phyloP scores from a whole-genome alignment of 768 basidiomycete genomes.

The Kwoniella shandongensis region DNA sequence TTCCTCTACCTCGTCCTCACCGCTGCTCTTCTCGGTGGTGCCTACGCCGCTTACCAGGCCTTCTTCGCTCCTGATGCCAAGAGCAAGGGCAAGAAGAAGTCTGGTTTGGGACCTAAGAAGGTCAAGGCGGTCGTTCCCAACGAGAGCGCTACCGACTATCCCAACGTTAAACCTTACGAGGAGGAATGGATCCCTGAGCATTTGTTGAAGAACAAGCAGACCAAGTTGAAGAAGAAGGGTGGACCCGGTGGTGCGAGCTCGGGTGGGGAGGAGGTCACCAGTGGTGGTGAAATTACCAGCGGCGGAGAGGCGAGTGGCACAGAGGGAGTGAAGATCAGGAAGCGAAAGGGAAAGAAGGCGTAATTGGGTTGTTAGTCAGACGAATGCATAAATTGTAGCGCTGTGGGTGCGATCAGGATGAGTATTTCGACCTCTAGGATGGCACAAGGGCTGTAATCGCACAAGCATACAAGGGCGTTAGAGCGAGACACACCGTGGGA shows the following conservation, averaged over 20 bases:
- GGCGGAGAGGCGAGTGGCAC: constrained; percentile 47
- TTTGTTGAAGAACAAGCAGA: constrained; percentile 40
- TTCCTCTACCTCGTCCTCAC: constrained; percentile 53
- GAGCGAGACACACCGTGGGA: too few species aligned
- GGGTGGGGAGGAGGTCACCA: constrained; percentile 37
- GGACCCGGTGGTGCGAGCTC: constrained; percentile 21
- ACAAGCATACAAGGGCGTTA: too few species aligned
- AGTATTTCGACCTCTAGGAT: too few species aligned
- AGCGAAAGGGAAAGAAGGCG: constrained; percentile 44
- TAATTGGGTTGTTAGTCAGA: constrained; percentile 1
- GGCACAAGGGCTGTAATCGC: too few species aligned
- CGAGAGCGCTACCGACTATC: constrained; percentile 37
- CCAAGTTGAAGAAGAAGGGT: constrained; percentile 36
- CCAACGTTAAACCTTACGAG: constrained; percentile 51
- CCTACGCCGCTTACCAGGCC: constrained; percentile 45
- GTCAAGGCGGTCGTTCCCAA: constrained; percentile 40
- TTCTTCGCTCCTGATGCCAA: constrained; percentile 26
- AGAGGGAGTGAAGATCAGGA: constrained; percentile 36
- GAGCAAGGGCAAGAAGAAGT: constrained; percentile 12
- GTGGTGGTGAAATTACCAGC: constrained; percentile 49
- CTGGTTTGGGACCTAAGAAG: constrained; percentile 17
- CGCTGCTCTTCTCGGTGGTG: constrained; percentile 37
- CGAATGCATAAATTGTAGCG: too few species aligned
- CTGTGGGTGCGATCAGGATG: too few species aligned
- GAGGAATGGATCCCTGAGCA: constrained; percentile 55